Conservation (phyloP, 2,329 filamentous ascomycete genomes). For the Penicillium sp. region DNA sequence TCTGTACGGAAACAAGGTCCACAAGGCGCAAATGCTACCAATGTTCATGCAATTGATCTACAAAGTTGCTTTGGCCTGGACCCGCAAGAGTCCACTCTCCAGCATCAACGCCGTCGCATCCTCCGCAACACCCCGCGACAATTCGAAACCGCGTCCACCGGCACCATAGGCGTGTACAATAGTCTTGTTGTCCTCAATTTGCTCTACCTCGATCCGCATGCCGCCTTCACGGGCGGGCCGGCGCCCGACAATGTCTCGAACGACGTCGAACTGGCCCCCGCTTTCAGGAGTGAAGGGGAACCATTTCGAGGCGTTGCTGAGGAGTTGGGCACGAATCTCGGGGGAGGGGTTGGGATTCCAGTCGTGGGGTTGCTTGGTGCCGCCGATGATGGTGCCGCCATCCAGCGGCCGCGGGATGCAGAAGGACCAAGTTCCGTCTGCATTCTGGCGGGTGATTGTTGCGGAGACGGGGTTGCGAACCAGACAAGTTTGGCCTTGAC, state of each 20-base stretch:
- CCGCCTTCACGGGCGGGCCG: conserved; percentile 52
- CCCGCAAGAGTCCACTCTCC: conserved; percentile 26
- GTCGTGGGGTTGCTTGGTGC: conserved; percentile 65
- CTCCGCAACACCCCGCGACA: conserved; percentile 63
- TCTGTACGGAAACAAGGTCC: background rate
- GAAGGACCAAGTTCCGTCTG: conserved; percentile 66
- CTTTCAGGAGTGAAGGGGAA: conserved; percentile 46
- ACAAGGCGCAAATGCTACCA: background rate
- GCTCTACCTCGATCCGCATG: conserved; percentile 59
- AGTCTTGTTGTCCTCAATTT: conserved; percentile 29
- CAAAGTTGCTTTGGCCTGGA: conserved; percentile 27
- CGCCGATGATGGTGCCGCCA: conserved; percentile 68
- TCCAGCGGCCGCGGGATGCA: conserved; percentile 64
- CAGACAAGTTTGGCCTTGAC: conserved; percentile 52
- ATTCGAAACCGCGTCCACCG: conserved; percentile 64
- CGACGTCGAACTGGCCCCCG: conserved; percentile 45
- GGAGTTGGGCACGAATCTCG: conserved; percentile 53
- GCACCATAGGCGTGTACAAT: conserved; percentile 63
- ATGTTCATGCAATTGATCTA: conserved; percentile 16
- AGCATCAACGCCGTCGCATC: conserved; percentile 52
- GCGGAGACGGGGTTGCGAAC: conserved; percentile 49
- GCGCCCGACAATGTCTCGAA: conserved; percentile 52
- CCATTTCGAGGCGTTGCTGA: conserved; percentile 48
- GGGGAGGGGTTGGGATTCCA: conserved; percentile 56
- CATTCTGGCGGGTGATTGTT: conserved; percentile 63